Evolutionary conservation across 2,329 filamentous ascomycete species (phyloP), one percentile per base, ranked within the genome.

Genomic region (Verticillium longisporum): DNA sequence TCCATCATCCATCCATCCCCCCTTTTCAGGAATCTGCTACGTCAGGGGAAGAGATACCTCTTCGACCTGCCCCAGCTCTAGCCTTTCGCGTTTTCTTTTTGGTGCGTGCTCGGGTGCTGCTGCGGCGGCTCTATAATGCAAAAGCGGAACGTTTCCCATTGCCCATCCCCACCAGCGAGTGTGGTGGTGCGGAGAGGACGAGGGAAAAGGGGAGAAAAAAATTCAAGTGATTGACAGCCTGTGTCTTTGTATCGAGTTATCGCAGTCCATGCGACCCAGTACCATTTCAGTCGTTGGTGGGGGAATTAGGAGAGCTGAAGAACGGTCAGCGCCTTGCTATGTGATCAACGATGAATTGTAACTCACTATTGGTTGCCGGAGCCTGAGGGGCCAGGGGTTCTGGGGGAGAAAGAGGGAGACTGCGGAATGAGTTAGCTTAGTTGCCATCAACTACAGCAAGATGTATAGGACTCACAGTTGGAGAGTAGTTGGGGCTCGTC

Each of bases 401-500:
- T 72, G 63, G 77, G 77, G 68, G 77, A 79, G 70, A 78, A 79
- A 53, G 75, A 74, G 60, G 77, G 77, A 61, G 83, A 84, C 66
- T 79, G 70, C 37, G 4, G 58, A 5, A 1, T 26, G n/a, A 60
- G 65, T 77, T 71, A 76, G 71, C 26, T 59, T 36, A 33, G 55
- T 26, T 34, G 26, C 26, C 14, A 14, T 31, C 6, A 56, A 14
- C 7, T 13, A 36, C 2, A 36, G 13, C 34, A 6, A 9, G 10
- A 6, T 37, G 15, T 33, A n/a, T 18, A 36, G 31, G 14, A 71
- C 74, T 64, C 68, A 83, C 71, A 62, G 85, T 85, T 53, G 91
- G 87, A 55, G 90, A 93, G 74, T 90, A 90, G 70, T 83, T 83
- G 66, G 90, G 83, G 73, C 89, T 90, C 21, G 85, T 87, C 26